These are phyloP conservation scores for Prunus yedoensis DNA, from an alignment of 331 rosid genomes.

Conservation along the genomic window DNA sequence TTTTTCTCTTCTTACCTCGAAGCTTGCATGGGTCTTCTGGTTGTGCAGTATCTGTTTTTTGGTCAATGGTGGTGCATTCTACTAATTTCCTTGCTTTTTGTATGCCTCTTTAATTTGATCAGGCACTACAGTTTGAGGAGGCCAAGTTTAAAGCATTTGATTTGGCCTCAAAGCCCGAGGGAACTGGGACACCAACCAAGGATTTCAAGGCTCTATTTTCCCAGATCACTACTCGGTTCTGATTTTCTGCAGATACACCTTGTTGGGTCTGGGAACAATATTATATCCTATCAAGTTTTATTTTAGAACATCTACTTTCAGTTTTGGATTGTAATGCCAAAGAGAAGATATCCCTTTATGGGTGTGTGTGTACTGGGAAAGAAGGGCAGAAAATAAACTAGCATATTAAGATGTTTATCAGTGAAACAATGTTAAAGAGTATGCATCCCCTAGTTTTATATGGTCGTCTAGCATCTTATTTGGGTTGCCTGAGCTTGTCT, in stretches of 20 bases:
- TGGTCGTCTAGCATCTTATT: background rate
- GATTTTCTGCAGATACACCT: slow-evolving; percentile 15
- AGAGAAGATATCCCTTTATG: background rate
- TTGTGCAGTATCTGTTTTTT: background rate
- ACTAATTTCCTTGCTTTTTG: background rate
- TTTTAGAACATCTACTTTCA: background rate
- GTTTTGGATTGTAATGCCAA: background rate
- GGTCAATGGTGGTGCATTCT: background rate
- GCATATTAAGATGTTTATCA: background rate
- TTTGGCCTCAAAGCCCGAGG: slow-evolving; percentile 83
- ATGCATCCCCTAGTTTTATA: background rate
- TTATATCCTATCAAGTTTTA: background rate
- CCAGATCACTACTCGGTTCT: slow-evolving; percentile 62
- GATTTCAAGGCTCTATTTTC: slow-evolving; percentile 83
- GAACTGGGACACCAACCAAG: slow-evolving; percentile 63
- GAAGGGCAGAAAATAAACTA: background rate
- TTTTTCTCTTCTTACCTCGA: background rate
- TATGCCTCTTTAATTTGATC: slow-evolving; percentile 1
- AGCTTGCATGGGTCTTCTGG: background rate
- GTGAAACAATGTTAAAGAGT: background rate
- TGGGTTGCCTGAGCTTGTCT: too few species aligned
- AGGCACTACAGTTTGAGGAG: slow-evolving; percentile 81
- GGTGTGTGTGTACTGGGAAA: background rate
- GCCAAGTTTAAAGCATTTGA: slow-evolving; percentile 74
- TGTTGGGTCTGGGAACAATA: background rate